Base-by-base conservation (phyloP, 2,329 filamentous ascomycete species). In the Fusarium albosuccineum region DNA sequence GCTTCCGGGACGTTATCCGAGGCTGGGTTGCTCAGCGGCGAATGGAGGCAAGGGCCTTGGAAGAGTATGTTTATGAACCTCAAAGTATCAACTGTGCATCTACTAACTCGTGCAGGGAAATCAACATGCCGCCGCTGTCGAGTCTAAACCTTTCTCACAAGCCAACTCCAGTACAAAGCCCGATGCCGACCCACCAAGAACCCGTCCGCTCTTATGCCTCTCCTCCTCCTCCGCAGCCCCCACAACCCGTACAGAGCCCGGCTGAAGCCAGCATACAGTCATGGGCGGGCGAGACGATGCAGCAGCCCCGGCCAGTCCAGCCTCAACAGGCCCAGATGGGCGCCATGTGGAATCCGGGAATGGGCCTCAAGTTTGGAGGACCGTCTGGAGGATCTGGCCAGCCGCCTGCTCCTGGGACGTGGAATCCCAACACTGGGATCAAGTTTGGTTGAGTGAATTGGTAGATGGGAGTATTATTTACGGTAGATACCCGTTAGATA, bases 1-100 rank as follows among this genome's bases (percentile, higher is more conserved):
- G 90, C 9, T 98, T 97, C 77, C 86, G 94, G 16, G 95, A 97
- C 70, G 78, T 84, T 57, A 92, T 92, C 36, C 90, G 89, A 68
- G 87, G 86, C 2, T 98, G 97, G 84, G 91, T 92, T 1, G 91
- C 94, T 29, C 88, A 93, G 74, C 85, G 96, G 53, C 87, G 94
- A 51, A 88, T 91, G 67, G 95, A 98, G 72, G 94, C 94, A 0
- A 87, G 90, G 68, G 87, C 89, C 55, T 78, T 97, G 34, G 94
- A 97, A 78, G 86, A 88, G 91, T 93, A 81, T 73, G 88, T 78
- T 40, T 1, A 52, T 11, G 10, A 6, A 0, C 5, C 4, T 6
- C 4, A n/a, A 26, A 2, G 2, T 39, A 60, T 5, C n/a, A 49
- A 22, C 46, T 48, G 14, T 50, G 57, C n/a, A 58, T 70, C 40